Conservation (phyloP, 345 rosid species). For the Citrus australasica region DNA sequence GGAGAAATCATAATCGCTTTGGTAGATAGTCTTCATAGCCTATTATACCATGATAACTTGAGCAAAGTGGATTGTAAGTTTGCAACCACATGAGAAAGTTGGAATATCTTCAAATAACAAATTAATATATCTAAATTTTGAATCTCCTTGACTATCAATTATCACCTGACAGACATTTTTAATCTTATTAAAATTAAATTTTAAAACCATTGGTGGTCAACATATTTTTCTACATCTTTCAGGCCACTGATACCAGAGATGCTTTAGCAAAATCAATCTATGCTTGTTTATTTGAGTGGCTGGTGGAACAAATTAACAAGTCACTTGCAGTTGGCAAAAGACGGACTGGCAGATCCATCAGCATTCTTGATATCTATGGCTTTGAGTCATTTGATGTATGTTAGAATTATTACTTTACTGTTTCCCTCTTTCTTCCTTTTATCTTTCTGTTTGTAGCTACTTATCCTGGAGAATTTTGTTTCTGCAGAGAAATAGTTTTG, state of each 20-base stretch:
- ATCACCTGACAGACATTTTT: background rate
- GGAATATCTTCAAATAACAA: background rate
- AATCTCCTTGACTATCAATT: background rate
- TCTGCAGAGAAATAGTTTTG: constrained; percentile 95
- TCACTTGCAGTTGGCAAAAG: constrained; percentile 95
- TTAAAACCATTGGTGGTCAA: background rate
- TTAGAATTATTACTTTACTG: constrained; percentile 11
- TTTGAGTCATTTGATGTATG: constrained; percentile 97
- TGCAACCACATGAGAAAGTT: background rate
- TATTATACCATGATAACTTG: background rate
- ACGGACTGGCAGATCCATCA: constrained; percentile 93
- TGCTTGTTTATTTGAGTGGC: constrained; percentile 92
- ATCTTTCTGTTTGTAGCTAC: constrained; percentile 5
- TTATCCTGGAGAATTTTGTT: constrained; percentile 15
- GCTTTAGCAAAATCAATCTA: constrained; percentile 96
- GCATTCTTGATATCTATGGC: constrained; percentile 99
- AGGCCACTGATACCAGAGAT: constrained; percentile 88
- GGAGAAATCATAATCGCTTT: background rate
- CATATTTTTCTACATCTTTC: constrained; percentile 24
- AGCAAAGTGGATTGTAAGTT: background rate
- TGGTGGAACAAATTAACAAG: constrained; percentile 91
- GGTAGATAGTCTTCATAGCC: background rate
- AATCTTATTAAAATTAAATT: background rate
- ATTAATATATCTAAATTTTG: background rate
- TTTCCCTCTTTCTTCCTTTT: constrained; percentile 11